Conservation (phyloP, 1,284 basidiomycete species). For the Apiotrichum domesticum region DNA sequence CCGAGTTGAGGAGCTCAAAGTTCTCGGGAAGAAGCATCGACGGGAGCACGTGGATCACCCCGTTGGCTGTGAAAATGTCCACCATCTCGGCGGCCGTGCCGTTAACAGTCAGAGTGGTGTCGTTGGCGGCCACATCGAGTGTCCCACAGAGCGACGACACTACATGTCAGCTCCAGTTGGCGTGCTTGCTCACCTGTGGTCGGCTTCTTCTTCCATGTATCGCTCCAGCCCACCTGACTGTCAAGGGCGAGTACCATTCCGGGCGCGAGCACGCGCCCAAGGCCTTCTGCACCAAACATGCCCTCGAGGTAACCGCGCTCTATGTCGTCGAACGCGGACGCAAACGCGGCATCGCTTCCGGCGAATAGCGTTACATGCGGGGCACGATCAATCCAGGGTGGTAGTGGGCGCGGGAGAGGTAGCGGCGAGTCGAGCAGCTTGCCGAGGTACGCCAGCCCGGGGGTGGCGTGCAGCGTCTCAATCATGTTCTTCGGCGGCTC, state of each 20-base stretch:
- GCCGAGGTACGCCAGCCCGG: conserved; percentile 63
- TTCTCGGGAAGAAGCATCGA: conserved; percentile 71
- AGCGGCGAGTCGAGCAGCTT: conserved; percentile 51
- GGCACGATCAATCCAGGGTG: conserved; percentile 44
- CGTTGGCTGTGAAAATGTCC: conserved; percentile 89
- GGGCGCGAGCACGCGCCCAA: conserved; percentile 68
- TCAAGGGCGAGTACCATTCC: conserved; percentile 56
- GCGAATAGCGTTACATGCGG: conserved; percentile 83
- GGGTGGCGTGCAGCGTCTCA: conserved; percentile 59
- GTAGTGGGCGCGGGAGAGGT: conserved; percentile 62
- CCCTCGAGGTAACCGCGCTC: conserved; percentile 81
- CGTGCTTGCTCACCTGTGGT: conserved; percentile 14
- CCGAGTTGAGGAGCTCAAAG: conserved; percentile 64
- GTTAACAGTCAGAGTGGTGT: conserved; percentile 58
- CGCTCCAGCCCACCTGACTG: conserved; percentile 35
- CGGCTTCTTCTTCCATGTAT: conserved; percentile 26
- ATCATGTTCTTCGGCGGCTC: conserved; percentile 63
- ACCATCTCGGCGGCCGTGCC: conserved; percentile 58
- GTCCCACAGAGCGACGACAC: conserved; percentile 53
- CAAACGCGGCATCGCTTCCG: conserved; percentile 76
- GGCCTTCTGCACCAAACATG: conserved; percentile 70
- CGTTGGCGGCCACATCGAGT: conserved; percentile 57
- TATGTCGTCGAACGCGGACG: conserved; percentile 55
- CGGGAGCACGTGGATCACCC: conserved; percentile 85
- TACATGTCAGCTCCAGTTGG: conserved; percentile 2